Evolutionary conservation across 306 rosid species (phyloP), one percentile per base, ranked within the genome.

Genomic region (Trichosanthes cucumerina): DNA sequence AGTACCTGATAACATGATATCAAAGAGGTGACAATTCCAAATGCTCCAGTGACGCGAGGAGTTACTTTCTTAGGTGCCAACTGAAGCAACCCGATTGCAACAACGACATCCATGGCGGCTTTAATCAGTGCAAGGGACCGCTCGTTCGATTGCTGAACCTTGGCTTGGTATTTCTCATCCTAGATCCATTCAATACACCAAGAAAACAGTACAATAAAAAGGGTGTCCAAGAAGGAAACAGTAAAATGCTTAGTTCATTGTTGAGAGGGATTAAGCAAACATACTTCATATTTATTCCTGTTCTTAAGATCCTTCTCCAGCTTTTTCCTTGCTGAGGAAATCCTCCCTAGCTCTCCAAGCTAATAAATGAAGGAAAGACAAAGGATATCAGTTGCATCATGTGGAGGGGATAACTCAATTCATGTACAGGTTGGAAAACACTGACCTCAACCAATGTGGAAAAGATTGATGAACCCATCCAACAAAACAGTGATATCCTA

Each of bases 261-360:
- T 77, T 18, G 23, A 16, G 39, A 16, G 58, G 4, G 65, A 16
- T 65, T 65, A 9, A 36, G 26, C 80, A 74, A 87, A 85, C 89
- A 59, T 90, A 95, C 99, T 39, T 89, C 90, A 82, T 88, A 84
- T 80, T 91, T 95, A 43, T 91, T 88, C 7, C 36, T 82, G 75
- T 79, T 80, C 86, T 88, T 91, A 79, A 88, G 91, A 78, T 95
- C 92, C 80, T 87, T 92, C 84, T 90, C 97, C 83, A 95, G 58
- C 90, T 95, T 95, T 87, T 92, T 95, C 87, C 89, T 82, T 19
- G 93, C 88, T 79, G 84, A 85, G 52, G 97, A 92, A 79, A 95
- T 88, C 87, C 99, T 91, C 83, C 99, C 97, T 6, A 95, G 82
- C 91, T 95, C 99, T 57, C 99, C 99, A 46, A 90, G 80, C 99